Percentiles rank a stretch among this genome's conserved stretches.
phyloP scores from a whole-genome alignment of 495 filamentous ascomycete species.

The Collariella sp. region DNA sequence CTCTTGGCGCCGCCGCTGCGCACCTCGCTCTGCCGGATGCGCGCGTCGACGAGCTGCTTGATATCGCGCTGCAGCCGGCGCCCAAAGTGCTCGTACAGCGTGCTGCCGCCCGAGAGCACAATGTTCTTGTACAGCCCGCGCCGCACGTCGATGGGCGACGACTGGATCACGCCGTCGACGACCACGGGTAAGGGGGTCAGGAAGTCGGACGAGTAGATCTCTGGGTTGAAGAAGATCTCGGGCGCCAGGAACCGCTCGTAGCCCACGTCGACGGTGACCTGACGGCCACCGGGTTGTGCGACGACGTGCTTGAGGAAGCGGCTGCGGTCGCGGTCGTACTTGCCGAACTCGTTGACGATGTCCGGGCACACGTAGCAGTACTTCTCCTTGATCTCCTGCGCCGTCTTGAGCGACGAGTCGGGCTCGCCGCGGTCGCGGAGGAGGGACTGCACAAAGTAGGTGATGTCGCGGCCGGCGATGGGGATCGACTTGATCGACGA shows the following conservation, averaged over 20 bases:
- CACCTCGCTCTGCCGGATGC: constrained; percentile 57
- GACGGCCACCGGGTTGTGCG: constrained; percentile 75
- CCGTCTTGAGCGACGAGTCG: constrained; percentile 93
- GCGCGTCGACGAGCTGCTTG: constrained; percentile 75
- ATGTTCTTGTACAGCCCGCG: constrained; percentile 99
- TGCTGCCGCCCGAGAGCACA: constrained; percentile 92
- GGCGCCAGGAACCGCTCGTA: constrained; percentile 98
- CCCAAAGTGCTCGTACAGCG: constrained; percentile 95
- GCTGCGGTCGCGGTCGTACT: constrained; percentile 85
- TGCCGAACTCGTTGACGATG: constrained; percentile 93
- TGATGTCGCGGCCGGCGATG: constrained; percentile 94
- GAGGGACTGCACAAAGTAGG: constrained; percentile 93
- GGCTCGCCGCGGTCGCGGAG: constrained; percentile 94
- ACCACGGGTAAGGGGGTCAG: constrained; percentile 88
- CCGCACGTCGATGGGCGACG: constrained; percentile 92
- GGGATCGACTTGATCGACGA: constrained; percentile 98
- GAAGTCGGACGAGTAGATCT: constrained; percentile 98
- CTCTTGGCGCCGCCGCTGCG: constrained; percentile 84
- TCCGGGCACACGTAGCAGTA: constrained; percentile 97
- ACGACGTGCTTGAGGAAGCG: constrained; percentile 85
- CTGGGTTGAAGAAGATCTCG: constrained; percentile 99
- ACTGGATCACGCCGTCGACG: constrained; percentile 94
- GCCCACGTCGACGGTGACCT: constrained; percentile 80
- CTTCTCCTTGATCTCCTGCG: constrained; percentile 95
- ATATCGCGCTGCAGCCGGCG: constrained; percentile 93